Evolutionary conservation across 331 rosid species (phyloP).

Genomic region (Erythrophleum ivorense): DNA sequence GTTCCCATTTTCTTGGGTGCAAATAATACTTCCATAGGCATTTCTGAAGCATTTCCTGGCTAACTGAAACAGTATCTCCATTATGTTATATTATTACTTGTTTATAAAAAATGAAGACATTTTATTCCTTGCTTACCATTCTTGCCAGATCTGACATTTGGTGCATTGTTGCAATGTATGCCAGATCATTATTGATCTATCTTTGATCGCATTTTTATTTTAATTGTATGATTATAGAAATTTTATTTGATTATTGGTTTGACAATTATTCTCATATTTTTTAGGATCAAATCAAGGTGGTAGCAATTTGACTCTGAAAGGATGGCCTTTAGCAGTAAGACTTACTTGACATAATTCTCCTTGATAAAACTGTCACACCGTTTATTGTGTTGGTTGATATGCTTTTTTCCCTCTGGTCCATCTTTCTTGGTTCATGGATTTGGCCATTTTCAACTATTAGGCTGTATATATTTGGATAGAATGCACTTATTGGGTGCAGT

Average conservation of each 20-base stretch:
- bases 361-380: constrained; percentile 16
- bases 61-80: background rate
- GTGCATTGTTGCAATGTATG: constrained; percentile 10
- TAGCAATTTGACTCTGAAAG: constrained; percentile 67
- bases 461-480: background rate
- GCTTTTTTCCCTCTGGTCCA: background rate
- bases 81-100: background rate
- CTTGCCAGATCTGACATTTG: background rate
- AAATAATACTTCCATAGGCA: background rate
- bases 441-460: constrained; percentile 11
- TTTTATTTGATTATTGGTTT: constrained; percentile 19
- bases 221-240: constrained; percentile 7
- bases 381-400: background rate
- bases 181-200: constrained; percentile 1
- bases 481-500: background rate
- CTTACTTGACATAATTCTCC: constrained; percentile 19
- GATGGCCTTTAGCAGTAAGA: constrained; percentile 77
- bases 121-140: constrained; percentile 1
- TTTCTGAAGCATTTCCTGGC: background rate
- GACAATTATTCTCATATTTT: constrained; percentile 35
- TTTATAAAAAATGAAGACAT: background rate
- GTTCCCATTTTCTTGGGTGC: background rate
- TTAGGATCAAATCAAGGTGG: constrained; percentile 66
- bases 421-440: constrained; percentile 27
- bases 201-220: constrained; percentile 8